Percentiles rank a stretch among this genome's conserved stretches.
Evolutionary conservation across 306 rosid species (phyloP).

Genomic region (Pachyrhizus erosus): DNA sequence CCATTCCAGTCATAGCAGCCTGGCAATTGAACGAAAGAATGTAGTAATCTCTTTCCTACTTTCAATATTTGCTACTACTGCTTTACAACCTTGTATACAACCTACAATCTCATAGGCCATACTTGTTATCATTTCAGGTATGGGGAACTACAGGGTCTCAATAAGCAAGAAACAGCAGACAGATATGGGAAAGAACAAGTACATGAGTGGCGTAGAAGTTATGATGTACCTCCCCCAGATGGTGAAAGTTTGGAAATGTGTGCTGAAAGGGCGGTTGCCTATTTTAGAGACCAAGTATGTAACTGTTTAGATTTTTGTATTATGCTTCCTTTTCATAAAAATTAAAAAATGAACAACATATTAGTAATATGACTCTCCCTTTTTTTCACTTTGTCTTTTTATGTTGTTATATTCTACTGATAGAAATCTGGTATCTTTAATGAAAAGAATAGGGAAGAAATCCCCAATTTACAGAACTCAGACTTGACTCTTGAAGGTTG

Average conservation of each 20-base stretch:
- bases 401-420: too few relatives aligned
- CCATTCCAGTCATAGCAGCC: slow-evolving; percentile 80
- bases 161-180: slow-evolving; percentile 90
- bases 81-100: not conserved
- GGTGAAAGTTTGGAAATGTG: slow-evolving; percentile 98
- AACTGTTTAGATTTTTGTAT: not conserved
- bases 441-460: too few relatives aligned
- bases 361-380: not conserved
- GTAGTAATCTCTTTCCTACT: slow-evolving; percentile 47
- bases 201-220: slow-evolving; percentile 91
- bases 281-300: slow-evolving; percentile 76
- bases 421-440: too few relatives aligned
- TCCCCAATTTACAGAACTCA: too few relatives aligned
- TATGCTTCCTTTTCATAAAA: not conserved
- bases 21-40: slow-evolving; percentile 95
- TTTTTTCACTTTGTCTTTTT: not conserved
- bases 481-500: too few relatives aligned
- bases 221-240: slow-evolving; percentile 80
- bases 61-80: slow-evolving; percentile 16
- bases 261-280: slow-evolving; percentile 91
- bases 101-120: not conserved
- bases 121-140: slow-evolving; percentile 59
- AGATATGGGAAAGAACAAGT: slow-evolving; percentile 88
- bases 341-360: not conserved
- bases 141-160: slow-evolving; percentile 88